Percentiles rank a stretch among this genome's conserved stretches.
Evolutionary conservation across 2,329 filamentous ascomycete species (phyloP).

Genomic region (Colletotrichum sp.): DNA sequence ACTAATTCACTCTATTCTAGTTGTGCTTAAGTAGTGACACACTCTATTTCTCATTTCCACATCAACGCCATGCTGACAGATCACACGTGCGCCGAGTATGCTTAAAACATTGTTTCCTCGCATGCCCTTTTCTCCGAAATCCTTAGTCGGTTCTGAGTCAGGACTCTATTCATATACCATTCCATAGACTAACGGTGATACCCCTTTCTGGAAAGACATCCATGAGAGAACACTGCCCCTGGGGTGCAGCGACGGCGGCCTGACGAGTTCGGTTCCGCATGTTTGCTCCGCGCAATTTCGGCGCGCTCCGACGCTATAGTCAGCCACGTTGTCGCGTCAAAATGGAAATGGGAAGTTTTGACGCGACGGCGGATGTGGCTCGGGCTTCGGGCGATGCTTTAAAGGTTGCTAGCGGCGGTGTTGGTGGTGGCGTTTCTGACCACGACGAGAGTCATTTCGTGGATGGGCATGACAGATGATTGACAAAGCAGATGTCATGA

Average conservation of each 20-base stretch:
- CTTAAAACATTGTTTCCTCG: neutral
- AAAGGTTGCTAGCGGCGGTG: neutral
- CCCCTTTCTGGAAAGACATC: rapidly evolving
- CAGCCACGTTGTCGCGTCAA: neutral
- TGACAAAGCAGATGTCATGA: neutral
- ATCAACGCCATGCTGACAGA: neutral
- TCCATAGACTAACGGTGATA: rapidly evolving
- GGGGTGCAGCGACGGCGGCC: neutral
- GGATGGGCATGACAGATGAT: neutral
- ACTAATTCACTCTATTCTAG: rapidly evolving
- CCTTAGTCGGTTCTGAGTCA: rapidly evolving
- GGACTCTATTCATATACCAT: rapidly evolving
- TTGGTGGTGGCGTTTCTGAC: neutral
- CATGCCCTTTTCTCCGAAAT: neutral
- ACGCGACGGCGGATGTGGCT: neutral
- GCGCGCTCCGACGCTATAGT: neutral
- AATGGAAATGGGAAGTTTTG: neutral
- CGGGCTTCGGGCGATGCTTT: neutral
- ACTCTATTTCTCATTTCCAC: neutral
- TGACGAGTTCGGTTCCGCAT: neutral
- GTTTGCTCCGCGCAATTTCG: neutral
- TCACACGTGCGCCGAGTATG: neutral
- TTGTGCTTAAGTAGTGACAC: neutral
- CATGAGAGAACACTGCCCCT: neutral
- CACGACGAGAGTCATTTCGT: neutral